Conservation (phyloP, 2,329 filamentous ascomycete species). For the Diaporthe longicolla region DNA sequence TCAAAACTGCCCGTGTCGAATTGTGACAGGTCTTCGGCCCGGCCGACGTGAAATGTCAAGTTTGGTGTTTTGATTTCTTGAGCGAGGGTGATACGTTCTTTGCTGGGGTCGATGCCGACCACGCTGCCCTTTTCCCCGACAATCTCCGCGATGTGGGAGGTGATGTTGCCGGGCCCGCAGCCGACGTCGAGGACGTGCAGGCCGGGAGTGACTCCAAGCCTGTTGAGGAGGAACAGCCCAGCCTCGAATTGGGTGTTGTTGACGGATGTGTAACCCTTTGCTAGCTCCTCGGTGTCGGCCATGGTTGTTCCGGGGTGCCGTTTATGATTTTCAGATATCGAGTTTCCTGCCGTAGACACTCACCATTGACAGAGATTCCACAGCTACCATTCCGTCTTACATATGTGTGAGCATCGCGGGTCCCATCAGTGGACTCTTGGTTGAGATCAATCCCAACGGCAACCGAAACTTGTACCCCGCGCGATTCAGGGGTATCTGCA, state of each 20-base stretch:
- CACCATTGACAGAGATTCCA: not conserved
- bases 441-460: not conserved
- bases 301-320: not conserved
- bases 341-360: not conserved
- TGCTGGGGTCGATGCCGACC: slow-evolving; percentile 54
- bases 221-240: slow-evolving; percentile 47
- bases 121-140: slow-evolving; percentile 42
- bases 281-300: slow-evolving; percentile 48
- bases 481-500: slow-evolving; percentile 28
- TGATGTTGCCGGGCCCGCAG: slow-evolving; percentile 52
- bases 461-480: slow-evolving; percentile 6
- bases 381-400: slow-evolving; percentile 4
- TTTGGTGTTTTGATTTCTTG: slow-evolving; percentile 18
- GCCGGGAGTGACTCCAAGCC: slow-evolving; percentile 44
- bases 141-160: slow-evolving; percentile 46
- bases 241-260: slow-evolving; percentile 48
- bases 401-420: slow-evolving; percentile 17
- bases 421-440: not conserved
- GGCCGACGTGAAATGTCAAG: slow-evolving; percentile 6
- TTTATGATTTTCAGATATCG: not conserved
- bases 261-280: slow-evolving; percentile 47
- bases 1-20: slow-evolving; percentile 46
- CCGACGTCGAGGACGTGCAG: slow-evolving; percentile 52
- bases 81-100: slow-evolving; percentile 48
- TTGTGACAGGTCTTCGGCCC: slow-evolving; percentile 39